Percentiles rank a stretch among this genome's conserved stretches.
phyloP scores from a whole-genome alignment of 2,329 filamentous ascomycete species.

The Tolypocladium guangdongense region DNA sequence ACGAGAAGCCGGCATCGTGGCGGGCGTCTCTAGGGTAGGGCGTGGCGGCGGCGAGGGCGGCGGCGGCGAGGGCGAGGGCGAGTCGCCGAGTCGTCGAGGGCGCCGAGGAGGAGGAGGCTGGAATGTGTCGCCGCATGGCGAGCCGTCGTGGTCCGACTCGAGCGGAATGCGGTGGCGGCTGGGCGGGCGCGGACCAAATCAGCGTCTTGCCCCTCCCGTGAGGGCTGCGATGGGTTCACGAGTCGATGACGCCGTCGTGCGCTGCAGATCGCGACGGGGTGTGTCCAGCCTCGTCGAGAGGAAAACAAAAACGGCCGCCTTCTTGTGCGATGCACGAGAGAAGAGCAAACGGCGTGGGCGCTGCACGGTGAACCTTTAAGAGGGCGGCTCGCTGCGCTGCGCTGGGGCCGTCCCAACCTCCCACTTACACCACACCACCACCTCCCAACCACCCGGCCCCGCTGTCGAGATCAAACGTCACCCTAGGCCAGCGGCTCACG shows the following conservation, averaged over 20 bases:
- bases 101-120: neutral
- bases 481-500: neutral
- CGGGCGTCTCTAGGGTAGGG: slow-evolving; percentile 41
- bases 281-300: no score
- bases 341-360: neutral
- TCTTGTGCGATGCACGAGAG: neutral
- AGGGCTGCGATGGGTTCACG: neutral
- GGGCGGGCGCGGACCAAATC: neutral
- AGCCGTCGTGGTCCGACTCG: neutral
- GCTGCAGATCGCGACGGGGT: neutral
- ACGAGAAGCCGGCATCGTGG: slow-evolving; percentile 37
- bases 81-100: neutral
- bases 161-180: neutral
- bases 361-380: slow-evolving; percentile 1
- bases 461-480: slow-evolving; percentile 3
- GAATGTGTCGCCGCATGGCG: slow-evolving; percentile 1
- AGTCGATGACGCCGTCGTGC: neutral
- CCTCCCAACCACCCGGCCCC: slow-evolving; percentile 15
- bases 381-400: slow-evolving; percentile 2
- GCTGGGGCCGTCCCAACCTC: slow-evolving; percentile 17
- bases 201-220: neutral
- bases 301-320: no score
- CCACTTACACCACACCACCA: slow-evolving; percentile 15
- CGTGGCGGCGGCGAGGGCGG: slow-evolving; percentile 23
- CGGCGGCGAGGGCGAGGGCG: slow-evolving; percentile 5